Evolutionary conservation across 2,329 filamentous ascomycete genomes (phyloP).

Genomic region (Trichoderma semiorbis): DNA sequence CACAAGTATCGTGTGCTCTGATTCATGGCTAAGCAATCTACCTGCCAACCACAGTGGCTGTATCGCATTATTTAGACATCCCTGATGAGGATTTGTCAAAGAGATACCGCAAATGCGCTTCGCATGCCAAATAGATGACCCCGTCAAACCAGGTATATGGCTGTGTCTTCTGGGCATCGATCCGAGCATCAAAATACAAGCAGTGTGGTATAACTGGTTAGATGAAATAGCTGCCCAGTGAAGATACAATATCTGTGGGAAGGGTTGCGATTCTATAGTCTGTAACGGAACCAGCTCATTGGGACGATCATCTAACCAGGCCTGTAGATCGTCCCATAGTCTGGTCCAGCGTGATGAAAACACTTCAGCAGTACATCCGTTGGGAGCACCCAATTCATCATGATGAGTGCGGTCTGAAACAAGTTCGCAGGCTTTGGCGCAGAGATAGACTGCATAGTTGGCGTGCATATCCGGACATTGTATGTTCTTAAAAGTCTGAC

Average conservation of each 20-base stretch:
- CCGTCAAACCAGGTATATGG: neutral
- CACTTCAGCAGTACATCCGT: conserved; percentile 38
- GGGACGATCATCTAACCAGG: conserved; percentile 46
- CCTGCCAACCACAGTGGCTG: conserved; percentile 57
- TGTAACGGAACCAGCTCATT: conserved; percentile 45
- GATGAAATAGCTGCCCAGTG: conserved; percentile 55
- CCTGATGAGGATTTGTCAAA: conserved; percentile 52
- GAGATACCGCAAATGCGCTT: conserved; percentile 9
- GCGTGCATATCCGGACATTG: conserved; percentile 51
- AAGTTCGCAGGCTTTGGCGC: conserved; percentile 49
- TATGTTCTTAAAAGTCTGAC: neutral
- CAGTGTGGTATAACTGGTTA: conserved; percentile 56
- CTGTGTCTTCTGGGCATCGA: conserved; percentile 25
- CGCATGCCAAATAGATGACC: conserved; percentile 52
- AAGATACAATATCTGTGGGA: conserved; percentile 50
- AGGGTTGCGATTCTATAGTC: conserved; percentile 41
- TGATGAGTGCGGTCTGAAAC: conserved; percentile 47
- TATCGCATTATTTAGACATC: conserved; percentile 55
- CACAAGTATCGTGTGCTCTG: conserved; percentile 39
- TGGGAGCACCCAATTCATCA: conserved; percentile 44
- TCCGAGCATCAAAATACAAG: conserved; percentile 49
- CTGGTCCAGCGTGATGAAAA: conserved; percentile 45
- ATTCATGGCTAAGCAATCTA: conserved; percentile 48
- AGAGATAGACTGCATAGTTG: conserved; percentile 57
- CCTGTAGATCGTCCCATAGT: conserved; percentile 49